Conservation (phyloP, 192 early-diverging fungal species). For the Phycomyces nitens region DNA sequence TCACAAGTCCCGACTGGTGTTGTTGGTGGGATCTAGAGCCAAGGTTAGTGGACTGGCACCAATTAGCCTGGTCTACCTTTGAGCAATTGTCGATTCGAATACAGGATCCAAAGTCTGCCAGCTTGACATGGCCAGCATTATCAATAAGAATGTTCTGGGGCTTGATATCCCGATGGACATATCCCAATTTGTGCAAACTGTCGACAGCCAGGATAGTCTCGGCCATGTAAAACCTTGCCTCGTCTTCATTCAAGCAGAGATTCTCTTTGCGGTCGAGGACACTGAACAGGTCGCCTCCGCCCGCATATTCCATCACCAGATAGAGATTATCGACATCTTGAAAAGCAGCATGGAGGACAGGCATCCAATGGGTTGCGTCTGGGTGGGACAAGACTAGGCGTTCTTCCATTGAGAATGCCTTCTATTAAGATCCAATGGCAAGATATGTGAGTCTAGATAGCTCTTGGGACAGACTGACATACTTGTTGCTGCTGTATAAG, state of each 20-base stretch:
- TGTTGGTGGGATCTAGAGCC: constrained; percentile 52
- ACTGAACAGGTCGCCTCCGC: constrained; percentile 93
- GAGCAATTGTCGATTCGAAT: constrained; percentile 52
- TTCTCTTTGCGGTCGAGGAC: constrained; percentile 85
- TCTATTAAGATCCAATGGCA: constrained; percentile 63
- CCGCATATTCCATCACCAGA: constrained; percentile 95
- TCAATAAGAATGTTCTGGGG: constrained; percentile 65
- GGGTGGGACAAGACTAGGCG: constrained; percentile 67
- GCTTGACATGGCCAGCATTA: constrained; percentile 54
- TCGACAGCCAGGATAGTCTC: constrained; percentile 83
- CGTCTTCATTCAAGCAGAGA: constrained; percentile 65
- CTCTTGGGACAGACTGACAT: not conserved
- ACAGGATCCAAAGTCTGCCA: constrained; percentile 74
- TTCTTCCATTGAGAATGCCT: constrained; percentile 86
- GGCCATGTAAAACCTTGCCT: constrained; percentile 83
- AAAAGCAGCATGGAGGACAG: constrained; percentile 66
- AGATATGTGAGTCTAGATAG: not conserved
- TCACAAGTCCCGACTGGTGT: constrained; percentile 78
- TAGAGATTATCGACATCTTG: constrained; percentile 90
- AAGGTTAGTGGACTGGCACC: not conserved
- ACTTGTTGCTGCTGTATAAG: constrained; percentile 68
- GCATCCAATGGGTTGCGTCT: constrained; percentile 62
- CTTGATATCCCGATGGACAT: constrained; percentile 81
- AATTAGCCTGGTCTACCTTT: constrained; percentile 23
- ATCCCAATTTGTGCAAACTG: constrained; percentile 81